Evolutionary conservation across 306 rosid genomes (phyloP).

Genomic region (Dalbergia oliveri): DNA sequence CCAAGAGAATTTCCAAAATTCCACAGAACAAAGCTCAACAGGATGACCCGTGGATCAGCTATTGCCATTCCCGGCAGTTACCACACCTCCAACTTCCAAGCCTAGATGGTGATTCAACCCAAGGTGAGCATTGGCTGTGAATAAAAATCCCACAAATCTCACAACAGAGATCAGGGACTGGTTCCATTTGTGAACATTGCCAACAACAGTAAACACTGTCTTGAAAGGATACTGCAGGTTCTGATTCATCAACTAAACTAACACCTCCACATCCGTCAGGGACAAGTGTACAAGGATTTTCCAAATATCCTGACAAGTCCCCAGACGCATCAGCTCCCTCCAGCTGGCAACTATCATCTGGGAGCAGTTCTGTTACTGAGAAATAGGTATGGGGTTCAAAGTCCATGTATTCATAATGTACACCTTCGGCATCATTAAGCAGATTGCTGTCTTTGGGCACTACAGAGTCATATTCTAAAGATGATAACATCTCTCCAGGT

Average conservation of each 20-base stretch:
- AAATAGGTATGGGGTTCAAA: constrained; percentile 86
- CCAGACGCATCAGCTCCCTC: constrained; percentile 62
- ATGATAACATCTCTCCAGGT: constrained; percentile 48
- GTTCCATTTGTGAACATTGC: constrained; percentile 65
- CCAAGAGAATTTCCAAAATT: constrained; percentile 39
- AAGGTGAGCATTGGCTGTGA: constrained; percentile 78
- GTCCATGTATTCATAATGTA: constrained; percentile 62
- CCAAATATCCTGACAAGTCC: constrained; percentile 58
- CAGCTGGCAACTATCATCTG: constrained; percentile 58
- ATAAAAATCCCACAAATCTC: constrained; percentile 69
- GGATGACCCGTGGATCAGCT: constrained; percentile 37
- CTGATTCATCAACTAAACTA: constrained; percentile 38
- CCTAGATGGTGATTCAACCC: constrained; percentile 58
- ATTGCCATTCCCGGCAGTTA: constrained; percentile 82
- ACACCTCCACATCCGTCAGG: constrained; percentile 50
- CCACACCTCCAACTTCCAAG: constrained; percentile 75
- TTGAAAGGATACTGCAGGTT: constrained; percentile 45
- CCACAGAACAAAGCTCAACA: constrained; percentile 21
- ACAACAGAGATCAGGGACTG: constrained; percentile 80
- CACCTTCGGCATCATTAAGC: constrained; percentile 56
- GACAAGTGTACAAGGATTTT: constrained; percentile 43
- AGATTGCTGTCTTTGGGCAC: constrained; percentile 48
- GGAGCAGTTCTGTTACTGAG: constrained; percentile 72
- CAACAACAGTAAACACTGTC: constrained; percentile 50
- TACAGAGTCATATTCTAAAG: constrained; percentile 59